Conservation (phyloP, 257 asterid species). For the Solanum gracilifrons region DNA sequence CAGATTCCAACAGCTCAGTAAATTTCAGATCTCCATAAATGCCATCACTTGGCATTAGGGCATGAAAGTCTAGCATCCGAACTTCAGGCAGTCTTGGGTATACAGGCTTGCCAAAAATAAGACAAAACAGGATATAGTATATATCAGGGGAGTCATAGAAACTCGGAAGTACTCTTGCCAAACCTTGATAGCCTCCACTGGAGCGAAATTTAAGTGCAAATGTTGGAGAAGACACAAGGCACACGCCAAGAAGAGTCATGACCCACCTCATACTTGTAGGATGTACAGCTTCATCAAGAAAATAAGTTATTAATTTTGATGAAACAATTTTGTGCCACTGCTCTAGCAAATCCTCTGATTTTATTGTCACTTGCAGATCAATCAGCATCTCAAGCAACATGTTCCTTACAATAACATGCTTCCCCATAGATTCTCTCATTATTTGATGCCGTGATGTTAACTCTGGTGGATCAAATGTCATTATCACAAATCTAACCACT, state of each 20-base stretch:
- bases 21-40: slow-evolving; percentile 68
- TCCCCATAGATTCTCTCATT: slow-evolving; percentile 85
- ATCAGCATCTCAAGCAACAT: slow-evolving; percentile 98
- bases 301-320: slow-evolving; percentile 75
- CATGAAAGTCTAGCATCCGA: slow-evolving; percentile 96
- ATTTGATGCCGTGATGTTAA: slow-evolving; percentile 52
- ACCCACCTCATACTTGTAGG: slow-evolving; percentile 99
- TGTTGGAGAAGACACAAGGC: slow-evolving; percentile 91
- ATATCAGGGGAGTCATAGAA: slow-evolving; percentile 96
- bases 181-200: slow-evolving; percentile 97
- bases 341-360: slow-evolving; percentile 92
- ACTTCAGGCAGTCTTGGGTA: slow-evolving; percentile 99
- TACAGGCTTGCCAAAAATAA: slow-evolving; percentile 92
- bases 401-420: slow-evolving; percentile 94
- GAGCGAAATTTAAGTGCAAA: slow-evolving; percentile 89
- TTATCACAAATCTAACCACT: slow-evolving; percentile 89
- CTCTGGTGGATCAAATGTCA: slow-evolving; percentile 96
- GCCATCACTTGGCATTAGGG: slow-evolving; percentile 89
- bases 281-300: slow-evolving; percentile 97
- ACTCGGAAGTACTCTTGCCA: slow-evolving; percentile 90
- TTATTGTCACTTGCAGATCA: slow-evolving; percentile 94
- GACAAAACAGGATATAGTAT: slow-evolving; percentile 88
- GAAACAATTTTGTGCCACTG: slow-evolving; percentile 99
- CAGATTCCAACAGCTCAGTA: slow-evolving; percentile 78
- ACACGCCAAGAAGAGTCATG: slow-evolving; percentile 97